Conservation (phyloP, 31 red algal species). For the Porphyra umbilicalis region DNA sequence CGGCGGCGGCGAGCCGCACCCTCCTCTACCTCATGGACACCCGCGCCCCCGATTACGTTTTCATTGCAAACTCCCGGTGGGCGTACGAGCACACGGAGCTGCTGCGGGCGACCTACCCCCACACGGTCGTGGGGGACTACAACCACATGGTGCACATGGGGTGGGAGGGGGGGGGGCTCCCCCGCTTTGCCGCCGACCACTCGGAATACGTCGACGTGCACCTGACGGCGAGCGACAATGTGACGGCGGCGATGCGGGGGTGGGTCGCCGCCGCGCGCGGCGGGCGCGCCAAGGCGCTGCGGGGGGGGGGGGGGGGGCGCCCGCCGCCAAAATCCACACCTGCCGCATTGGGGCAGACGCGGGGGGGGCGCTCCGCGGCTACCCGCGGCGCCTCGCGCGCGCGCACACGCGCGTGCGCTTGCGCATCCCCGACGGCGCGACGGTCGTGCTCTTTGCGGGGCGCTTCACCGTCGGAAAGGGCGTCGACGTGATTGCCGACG, state of each 20-base stretch:
- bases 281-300: no score
- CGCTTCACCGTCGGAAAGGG: slow-evolving; percentile 48
- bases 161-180: slow-evolving; percentile 58
- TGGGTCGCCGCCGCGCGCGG: slow-evolving; percentile 47
- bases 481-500: slow-evolving; percentile 48
- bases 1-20: no score
- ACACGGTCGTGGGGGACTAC: slow-evolving; percentile 33
- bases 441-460: slow-evolving; percentile 45
- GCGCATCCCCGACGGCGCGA: slow-evolving; percentile 16
- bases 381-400: slow-evolving; percentile 13
- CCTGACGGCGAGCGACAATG: slow-evolving; percentile 49
- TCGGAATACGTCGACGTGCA: slow-evolving; percentile 37
- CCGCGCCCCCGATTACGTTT: slow-evolving; percentile 38
- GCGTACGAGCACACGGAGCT: slow-evolving; percentile 55
- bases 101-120: slow-evolving; percentile 38
- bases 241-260: slow-evolving; percentile 31
- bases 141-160: slow-evolving; percentile 69
- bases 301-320: slow-evolving; percentile 4
- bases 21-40: slow-evolving; percentile 44
- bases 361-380: slow-evolving; percentile 3
- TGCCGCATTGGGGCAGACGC: slow-evolving; percentile 54
- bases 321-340: slow-evolving; percentile 36
- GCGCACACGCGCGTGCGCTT: slow-evolving; percentile 28
- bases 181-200: slow-evolving; percentile 31
- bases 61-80: slow-evolving; percentile 41